Percentiles rank a stretch among this genome's conserved stretches.
Conservation (phyloP, 495 filamentous ascomycete genomes). For the Immersiella caudata region DNA sequence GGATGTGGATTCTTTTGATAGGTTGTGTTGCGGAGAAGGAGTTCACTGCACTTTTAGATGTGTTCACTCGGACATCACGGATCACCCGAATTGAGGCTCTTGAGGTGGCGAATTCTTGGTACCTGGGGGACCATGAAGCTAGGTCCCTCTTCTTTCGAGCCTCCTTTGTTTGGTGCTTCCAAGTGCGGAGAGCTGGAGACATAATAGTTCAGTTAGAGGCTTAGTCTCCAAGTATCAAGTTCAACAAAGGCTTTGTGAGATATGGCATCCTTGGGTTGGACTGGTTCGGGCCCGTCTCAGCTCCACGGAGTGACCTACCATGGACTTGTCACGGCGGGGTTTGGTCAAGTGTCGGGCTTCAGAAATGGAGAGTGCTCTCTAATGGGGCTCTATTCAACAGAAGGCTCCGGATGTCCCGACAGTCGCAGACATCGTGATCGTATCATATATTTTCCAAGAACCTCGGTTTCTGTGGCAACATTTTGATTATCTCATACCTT, state of each 20-base stretch:
- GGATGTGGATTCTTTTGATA: neutral
- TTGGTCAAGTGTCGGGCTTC: too few species aligned
- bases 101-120: neutral
- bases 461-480: neutral
- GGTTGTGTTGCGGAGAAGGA: neutral
- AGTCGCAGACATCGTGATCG: neutral
- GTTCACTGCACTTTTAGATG: neutral
- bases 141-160: neutral
- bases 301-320: too few species aligned
- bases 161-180: neutral
- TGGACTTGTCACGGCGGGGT: too few species aligned
- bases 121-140: neutral
- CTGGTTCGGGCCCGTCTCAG: too few species aligned
- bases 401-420: too few species aligned
- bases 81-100: constrained; percentile 1
- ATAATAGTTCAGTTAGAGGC: too few species aligned
- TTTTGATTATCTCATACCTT: neutral
- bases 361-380: too few species aligned
- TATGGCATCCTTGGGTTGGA: too few species aligned
- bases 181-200: too few species aligned
- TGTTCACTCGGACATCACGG: neutral
- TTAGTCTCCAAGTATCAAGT: too few species aligned
- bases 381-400: too few species aligned
- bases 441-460: neutral
- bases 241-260: too few species aligned